A percentile compares a stretch with the other conserved stretches of the same genome.
Conservation (phyloP, 2,329 filamentous ascomycete genomes). For the Zalaria obscura region DNA sequence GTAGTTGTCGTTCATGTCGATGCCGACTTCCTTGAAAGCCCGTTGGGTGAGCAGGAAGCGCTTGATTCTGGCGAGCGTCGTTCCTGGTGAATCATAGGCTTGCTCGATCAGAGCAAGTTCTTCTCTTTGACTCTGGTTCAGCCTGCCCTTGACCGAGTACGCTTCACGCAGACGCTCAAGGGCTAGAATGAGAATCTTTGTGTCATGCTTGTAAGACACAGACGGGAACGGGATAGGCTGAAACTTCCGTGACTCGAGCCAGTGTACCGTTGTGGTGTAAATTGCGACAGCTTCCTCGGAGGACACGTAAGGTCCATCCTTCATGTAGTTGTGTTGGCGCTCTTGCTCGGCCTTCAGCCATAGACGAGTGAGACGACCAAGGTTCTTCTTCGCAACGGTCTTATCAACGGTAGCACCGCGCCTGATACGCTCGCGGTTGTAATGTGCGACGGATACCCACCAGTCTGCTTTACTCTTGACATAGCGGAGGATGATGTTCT, state of each 20-base stretch:
- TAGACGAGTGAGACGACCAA: conserved; percentile 81
- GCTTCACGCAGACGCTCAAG: conserved; percentile 86
- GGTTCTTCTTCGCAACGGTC: conserved; percentile 98
- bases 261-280: conserved; percentile 97
- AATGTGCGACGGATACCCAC: conserved; percentile 99
- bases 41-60: conserved; percentile 91
- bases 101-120: conserved; percentile 95
- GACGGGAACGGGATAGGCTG: conserved; percentile 97
- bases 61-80: conserved; percentile 91
- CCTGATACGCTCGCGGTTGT: conserved; percentile 94
- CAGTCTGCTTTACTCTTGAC: conserved; percentile 99
- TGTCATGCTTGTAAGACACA: conserved; percentile 98
- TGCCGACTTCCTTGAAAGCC: conserved; percentile 98
- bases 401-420: conserved; percentile 96
- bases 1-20: conserved; percentile 99
- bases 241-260: conserved; percentile 96
- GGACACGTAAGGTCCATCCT: conserved; percentile 95
- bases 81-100: conserved; percentile 94
- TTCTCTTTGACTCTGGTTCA: conserved; percentile 96
- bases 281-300: conserved; percentile 98
- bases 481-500: conserved; percentile 96
- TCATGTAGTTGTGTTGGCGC: conserved; percentile 98
- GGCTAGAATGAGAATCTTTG: conserved; percentile 92
- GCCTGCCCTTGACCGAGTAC: conserved; percentile 90
- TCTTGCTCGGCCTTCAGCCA: conserved; percentile 99